Percentiles rank a stretch among this genome's conserved stretches.
These are phyloP conservation scores for Chlamydomonas urium DNA, from an alignment of 139 green algal genomes.

Conservation along the genomic window DNA sequence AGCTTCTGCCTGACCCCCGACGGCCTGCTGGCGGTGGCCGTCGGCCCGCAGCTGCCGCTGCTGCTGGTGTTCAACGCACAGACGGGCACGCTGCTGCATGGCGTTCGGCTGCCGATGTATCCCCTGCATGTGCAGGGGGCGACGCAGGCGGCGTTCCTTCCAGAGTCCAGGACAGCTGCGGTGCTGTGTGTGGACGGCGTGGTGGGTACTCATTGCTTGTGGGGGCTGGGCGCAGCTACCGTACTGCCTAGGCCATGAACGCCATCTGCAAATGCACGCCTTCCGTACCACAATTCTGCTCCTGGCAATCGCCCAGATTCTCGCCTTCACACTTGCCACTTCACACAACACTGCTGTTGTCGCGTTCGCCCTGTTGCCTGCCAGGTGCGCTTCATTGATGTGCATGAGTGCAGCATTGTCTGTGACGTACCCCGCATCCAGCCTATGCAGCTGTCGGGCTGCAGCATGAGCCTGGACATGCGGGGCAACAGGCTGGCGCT, in stretches of 20 bases:
- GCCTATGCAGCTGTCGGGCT: slow-evolving; percentile 13
- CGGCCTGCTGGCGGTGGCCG: slow-evolving; percentile 22
- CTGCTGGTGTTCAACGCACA: slow-evolving; percentile 30
- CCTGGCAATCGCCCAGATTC: too few species aligned
- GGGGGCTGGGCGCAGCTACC: too few species aligned
- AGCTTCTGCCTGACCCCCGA: slow-evolving; percentile 30
- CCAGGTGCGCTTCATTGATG: slow-evolving; percentile 29
- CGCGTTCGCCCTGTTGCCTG: too few species aligned
- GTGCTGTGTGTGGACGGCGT: slow-evolving; percentile 35
- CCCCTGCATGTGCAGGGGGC: neutral
- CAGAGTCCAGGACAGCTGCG: slow-evolving; percentile 26
- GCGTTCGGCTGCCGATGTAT: slow-evolving; percentile 10
- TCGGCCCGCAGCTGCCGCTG: slow-evolving; percentile 16
- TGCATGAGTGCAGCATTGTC: neutral
- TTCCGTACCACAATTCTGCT: too few species aligned
- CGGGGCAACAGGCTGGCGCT: slow-evolving; percentile 39
- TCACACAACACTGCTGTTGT: too few species aligned
- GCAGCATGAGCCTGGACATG: slow-evolving; percentile 34
- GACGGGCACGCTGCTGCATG: slow-evolving; percentile 21
- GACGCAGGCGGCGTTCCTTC: slow-evolving; percentile 28
- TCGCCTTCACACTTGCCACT: too few species aligned
- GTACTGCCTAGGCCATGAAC: too few species aligned
- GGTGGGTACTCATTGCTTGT: too few species aligned
- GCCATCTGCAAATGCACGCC: too few species aligned
- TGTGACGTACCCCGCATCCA: neutral